These are phyloP conservation scores for Fusarium clavum DNA, from an alignment of 2,329 filamentous ascomycete genomes.

Conservation along the genomic window DNA sequence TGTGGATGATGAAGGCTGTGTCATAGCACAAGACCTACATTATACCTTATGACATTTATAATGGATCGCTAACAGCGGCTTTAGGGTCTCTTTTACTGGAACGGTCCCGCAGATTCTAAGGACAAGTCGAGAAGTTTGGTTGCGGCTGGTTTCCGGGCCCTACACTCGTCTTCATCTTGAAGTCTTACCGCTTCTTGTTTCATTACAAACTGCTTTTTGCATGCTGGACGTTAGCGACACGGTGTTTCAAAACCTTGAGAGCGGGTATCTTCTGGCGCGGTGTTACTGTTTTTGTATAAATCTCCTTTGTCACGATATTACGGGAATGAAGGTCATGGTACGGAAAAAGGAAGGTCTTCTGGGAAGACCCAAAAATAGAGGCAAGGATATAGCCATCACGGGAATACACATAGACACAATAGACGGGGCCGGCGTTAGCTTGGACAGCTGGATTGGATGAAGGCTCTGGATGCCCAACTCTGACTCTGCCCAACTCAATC, in stretches of 20 bases:
- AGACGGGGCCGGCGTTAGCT: constrained; percentile 43
- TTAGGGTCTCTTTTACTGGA: constrained; percentile 84
- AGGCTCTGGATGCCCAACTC: constrained; percentile 25
- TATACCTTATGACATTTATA: constrained; percentile 6
- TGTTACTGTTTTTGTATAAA: neutral
- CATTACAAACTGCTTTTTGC: constrained; percentile 25
- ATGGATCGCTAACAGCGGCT: constrained; percentile 35
- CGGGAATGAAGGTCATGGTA: constrained; percentile 29
- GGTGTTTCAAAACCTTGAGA: constrained; percentile 39
- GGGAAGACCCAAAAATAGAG: constrained; percentile 35
- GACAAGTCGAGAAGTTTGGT: constrained; percentile 69
- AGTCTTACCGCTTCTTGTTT: constrained; percentile 20
- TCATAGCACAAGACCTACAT: constrained; percentile 27
- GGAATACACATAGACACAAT: constrained; percentile 38
- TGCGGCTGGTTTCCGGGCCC: constrained; percentile 67
- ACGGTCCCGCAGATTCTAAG: constrained; percentile 76
- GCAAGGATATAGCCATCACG: constrained; percentile 15
- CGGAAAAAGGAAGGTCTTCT: constrained; percentile 23
- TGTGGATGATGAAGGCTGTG: constrained; percentile 10
- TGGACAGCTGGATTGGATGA: constrained; percentile 19
- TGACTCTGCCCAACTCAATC: constrained; percentile 24
- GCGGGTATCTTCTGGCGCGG: constrained; percentile 35
- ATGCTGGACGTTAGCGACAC: constrained; percentile 29
- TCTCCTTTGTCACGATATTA: constrained; percentile 19
- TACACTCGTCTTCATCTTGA: constrained; percentile 58